Evolutionary conservation across 2,329 filamentous ascomycete genomes (phyloP), one percentile per base, ranked within the genome.

Genomic region (Plectosphaerella sp.): DNA sequence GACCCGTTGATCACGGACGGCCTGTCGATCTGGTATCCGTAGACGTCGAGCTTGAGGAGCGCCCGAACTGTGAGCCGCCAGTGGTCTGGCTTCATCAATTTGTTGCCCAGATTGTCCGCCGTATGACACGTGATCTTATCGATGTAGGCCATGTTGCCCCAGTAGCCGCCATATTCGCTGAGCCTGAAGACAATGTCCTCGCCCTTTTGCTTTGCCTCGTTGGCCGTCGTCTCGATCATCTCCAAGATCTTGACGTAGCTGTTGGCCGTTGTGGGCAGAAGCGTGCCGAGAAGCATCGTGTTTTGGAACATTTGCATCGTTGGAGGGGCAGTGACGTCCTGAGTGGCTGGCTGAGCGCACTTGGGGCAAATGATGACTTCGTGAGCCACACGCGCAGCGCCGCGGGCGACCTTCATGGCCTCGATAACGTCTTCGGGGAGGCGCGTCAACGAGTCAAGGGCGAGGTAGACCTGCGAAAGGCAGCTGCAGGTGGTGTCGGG

Each of bases 231-330:
- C 55, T 86, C 81, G 8, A 85, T 70, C 67, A 81, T 73, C 47
- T 67, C 65, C 12, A 86, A 68, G 46, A 86, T 78, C 25, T 65
- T 68, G 51, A 72, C 72, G 68, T 86, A 86, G 8, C 79, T 77
- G 61, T 82, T 77, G 50, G 77, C 80, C 45, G 81, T 74, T 9
- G 79, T 78, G 2, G 81, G 80, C 4, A 86, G 67, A 28, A 86
- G 72, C 2, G 80, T 76, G 7, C 75, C 79, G 4, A 86, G 68
- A 49, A 82, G 71, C 80, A 84, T 84, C 48, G 78, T 70, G 60
- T 75, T 83, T 61, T 85, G 82, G 55, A 82, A 79, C 28, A 71
- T 59, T 49, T 79, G 74, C 48, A 83, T 72, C 20, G 74, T 69
- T 1, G 71, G 67, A 1, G 67, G 62, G 28, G 64, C 57, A 24